phyloP scores from a whole-genome alignment of 2,329 filamentous ascomycete genomes.

The Alternaria ventricosa region DNA sequence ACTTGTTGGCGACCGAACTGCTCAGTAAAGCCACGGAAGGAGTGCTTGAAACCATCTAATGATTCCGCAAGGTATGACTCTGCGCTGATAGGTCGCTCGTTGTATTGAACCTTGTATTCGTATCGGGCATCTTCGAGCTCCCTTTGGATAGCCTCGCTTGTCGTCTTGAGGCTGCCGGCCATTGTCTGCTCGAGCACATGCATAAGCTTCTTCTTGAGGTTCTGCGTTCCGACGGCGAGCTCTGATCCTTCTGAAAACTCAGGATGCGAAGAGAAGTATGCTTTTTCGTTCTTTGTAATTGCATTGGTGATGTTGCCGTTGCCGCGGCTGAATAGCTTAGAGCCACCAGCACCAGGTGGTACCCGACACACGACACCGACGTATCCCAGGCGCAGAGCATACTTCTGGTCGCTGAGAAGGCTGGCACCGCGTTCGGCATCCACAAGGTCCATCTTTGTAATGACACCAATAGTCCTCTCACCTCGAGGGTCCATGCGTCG shows the following conservation, averaged over 20 bases:
- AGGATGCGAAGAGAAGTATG: constrained; percentile 85
- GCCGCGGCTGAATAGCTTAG: constrained; percentile 81
- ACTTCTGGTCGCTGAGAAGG: constrained; percentile 88
- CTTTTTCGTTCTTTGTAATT: constrained; percentile 86
- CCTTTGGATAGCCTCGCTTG: constrained; percentile 89
- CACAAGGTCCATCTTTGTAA: constrained; percentile 98
- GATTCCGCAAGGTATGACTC: constrained; percentile 97
- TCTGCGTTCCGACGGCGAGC: constrained; percentile 81
- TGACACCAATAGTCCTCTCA: constrained; percentile 96
- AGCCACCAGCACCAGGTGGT: constrained; percentile 65
- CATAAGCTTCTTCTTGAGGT: constrained; percentile 94
- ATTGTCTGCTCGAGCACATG: constrained; percentile 95
- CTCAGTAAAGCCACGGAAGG: constrained; percentile 92
- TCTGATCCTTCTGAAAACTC: constrained; percentile 79
- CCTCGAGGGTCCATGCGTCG: constrained; percentile 91
- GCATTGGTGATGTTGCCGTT: constrained; percentile 78
- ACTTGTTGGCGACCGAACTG: constrained; percentile 90
- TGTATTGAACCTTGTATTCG: constrained; percentile 99
- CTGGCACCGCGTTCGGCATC: constrained; percentile 78
- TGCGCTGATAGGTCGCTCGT: constrained; percentile 90
- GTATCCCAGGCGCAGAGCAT: constrained; percentile 92
- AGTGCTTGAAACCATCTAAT: constrained; percentile 95
- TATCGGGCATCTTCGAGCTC: constrained; percentile 97
- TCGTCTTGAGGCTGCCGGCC: constrained; percentile 88
- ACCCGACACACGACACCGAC: constrained; percentile 92